These are phyloP conservation scores for Mucor racemosus DNA, from an alignment of 371 early-diverging fungal species.

Conservation along the genomic window DNA sequence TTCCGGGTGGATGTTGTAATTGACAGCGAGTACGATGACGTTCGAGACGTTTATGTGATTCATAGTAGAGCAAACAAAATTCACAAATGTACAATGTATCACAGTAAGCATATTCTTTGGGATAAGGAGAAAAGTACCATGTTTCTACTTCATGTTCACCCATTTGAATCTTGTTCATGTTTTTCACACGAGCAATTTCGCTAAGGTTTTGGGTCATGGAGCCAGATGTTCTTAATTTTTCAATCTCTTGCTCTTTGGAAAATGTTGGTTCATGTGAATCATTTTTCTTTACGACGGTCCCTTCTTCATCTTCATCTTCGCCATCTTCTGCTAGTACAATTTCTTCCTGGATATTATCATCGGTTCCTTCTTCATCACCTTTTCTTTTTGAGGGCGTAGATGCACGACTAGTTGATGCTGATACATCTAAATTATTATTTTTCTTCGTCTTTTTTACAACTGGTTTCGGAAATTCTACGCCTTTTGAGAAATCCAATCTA, in stretches of 20 bases:
- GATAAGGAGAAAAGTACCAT: constrained; percentile 99
- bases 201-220: constrained; percentile 95
- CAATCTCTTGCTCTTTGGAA: constrained; percentile 91
- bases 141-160: constrained; percentile 94
- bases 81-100: constrained; percentile 90
- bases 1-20: constrained; percentile 93
- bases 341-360: constrained; percentile 16
- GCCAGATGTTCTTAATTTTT: constrained; percentile 87
- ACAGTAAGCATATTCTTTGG: constrained; percentile 78
- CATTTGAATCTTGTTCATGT: constrained; percentile 91
- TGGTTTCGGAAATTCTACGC: constrained; percentile 78
- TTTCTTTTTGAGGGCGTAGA: constrained; percentile 13
- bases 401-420: constrained; percentile 26
- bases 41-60: constrained; percentile 63
- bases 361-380: constrained; percentile 36
- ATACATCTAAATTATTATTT: constrained; percentile 18
- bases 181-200: constrained; percentile 94
- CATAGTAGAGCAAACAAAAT: constrained; percentile 89
- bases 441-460: constrained; percentile 61
- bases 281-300: constrained; percentile 24
- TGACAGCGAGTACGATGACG: constrained; percentile 84
- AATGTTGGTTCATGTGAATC: constrained; percentile 53
- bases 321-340: constrained; percentile 25
- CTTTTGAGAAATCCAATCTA: constrained; percentile 72
- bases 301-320: constrained; percentile 52